Conservation (phyloP, 495 filamentous ascomycete genomes). For the Aspergillus baeticus region DNA sequence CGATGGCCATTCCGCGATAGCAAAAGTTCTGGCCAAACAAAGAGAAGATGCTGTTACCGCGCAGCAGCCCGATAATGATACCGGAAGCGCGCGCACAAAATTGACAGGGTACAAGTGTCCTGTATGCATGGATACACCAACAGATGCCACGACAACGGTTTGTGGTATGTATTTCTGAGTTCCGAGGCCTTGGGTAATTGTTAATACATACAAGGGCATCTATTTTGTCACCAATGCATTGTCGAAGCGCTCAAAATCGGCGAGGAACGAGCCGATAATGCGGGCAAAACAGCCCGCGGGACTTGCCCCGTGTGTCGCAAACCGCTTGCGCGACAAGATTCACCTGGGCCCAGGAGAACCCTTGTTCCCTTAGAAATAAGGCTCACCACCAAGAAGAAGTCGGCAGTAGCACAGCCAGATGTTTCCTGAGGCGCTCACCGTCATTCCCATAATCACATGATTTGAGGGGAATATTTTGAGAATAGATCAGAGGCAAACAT, state of each 20-base stretch:
- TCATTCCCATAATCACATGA: no score
- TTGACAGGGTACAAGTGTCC: conserved; percentile 66
- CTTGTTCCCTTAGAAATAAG: conserved; percentile 61
- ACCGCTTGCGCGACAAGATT: conserved; percentile 29
- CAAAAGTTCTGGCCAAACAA: conserved; percentile 49
- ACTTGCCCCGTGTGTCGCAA: conserved; percentile 52
- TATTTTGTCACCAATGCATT: conserved; percentile 83
- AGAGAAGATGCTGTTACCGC: conserved; percentile 47
- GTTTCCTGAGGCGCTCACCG: no score
- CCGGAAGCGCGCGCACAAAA: conserved; percentile 39
- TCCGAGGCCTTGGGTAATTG: neutral
- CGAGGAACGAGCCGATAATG: conserved; percentile 37
- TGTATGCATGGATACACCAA: conserved; percentile 81
- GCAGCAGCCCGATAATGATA: conserved; percentile 50
- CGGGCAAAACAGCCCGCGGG: conserved; percentile 28
- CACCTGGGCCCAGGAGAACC: conserved; percentile 31
- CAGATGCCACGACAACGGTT: conserved; percentile 70
- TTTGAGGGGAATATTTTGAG: no score
- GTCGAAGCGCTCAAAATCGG: conserved; percentile 67
- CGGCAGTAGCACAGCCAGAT: neutral
- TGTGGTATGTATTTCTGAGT: conserved; percentile 64
- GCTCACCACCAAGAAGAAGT: conserved; percentile 43
- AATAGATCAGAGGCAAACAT: no score
- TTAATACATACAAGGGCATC: conserved; percentile 58
- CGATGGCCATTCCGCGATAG: conserved; percentile 44